Conservation (phyloP, 139 green algal species). For the Micractinium conductrix region DNA sequence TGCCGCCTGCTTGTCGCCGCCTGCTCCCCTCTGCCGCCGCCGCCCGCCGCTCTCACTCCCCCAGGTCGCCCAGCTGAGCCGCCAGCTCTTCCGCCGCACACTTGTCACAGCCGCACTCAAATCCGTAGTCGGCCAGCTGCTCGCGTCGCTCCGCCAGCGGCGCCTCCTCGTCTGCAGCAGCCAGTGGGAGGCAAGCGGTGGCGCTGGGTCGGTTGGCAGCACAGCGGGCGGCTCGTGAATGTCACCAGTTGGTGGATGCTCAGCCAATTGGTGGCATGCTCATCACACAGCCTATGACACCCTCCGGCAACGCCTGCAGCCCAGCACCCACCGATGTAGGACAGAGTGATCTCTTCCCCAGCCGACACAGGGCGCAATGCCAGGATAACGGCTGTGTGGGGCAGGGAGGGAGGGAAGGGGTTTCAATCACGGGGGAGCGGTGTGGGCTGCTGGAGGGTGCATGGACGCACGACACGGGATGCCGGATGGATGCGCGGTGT, state of each 20-base stretch:
- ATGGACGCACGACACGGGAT: background rate
- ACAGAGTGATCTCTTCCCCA: slow-evolving; percentile 81
- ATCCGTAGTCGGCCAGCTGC: slow-evolving; percentile 85
- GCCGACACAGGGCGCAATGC: slow-evolving; percentile 55
- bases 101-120: slow-evolving; percentile 70
- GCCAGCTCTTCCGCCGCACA: slow-evolving; percentile 48
- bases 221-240: too few species aligned
- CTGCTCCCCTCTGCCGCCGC: too few species aligned
- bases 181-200: background rate
- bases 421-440: too few species aligned
- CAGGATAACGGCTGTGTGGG: slow-evolving; percentile 56
- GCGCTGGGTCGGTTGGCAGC: background rate
- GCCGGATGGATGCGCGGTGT: background rate
- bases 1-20: too few species aligned
- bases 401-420: background rate
- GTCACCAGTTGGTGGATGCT: too few species aligned
- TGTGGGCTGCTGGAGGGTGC: too few species aligned
- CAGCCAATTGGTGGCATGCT: too few species aligned
- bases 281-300: too few species aligned
- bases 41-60: background rate
- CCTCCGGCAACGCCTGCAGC: too few species aligned
- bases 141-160: slow-evolving; percentile 50
- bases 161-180: slow-evolving; percentile 56
- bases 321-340: slow-evolving; percentile 69
- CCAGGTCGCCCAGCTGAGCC: background rate